A percentile compares a stretch with the other conserved stretches of the same genome.
Evolutionary conservation across 1,139 yeast species (phyloP).

Genomic region (Entelexis paramagnoliae): DNA sequence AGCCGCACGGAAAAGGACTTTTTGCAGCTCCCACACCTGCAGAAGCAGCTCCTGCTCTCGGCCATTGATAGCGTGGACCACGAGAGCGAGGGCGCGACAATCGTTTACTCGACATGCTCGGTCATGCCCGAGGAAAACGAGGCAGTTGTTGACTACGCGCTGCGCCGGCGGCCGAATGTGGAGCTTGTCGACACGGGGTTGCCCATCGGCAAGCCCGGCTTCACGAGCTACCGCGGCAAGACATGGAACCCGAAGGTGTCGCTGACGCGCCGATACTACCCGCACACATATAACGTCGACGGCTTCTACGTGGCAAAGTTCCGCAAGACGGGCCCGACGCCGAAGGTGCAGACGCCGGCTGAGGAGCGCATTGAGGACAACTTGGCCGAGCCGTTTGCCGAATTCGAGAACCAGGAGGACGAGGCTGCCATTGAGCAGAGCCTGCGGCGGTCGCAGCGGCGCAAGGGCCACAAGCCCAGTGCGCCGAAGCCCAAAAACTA

Average conservation of each 20-base stretch:
- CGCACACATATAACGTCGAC: slow-evolving; percentile 96
- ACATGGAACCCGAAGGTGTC: slow-evolving; percentile 68
- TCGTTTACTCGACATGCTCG: slow-evolving; percentile 96
- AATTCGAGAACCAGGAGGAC: slow-evolving; percentile 70
- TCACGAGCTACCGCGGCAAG: slow-evolving; percentile 87
- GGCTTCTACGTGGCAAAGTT: slow-evolving; percentile 97
- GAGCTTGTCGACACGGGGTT: slow-evolving; percentile 90
- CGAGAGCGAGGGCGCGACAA: slow-evolving; percentile 68
- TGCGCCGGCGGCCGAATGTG: slow-evolving; percentile 92
- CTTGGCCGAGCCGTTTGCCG: slow-evolving; percentile 76
- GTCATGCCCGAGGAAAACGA: slow-evolving; percentile 98
- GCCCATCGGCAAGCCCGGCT: slow-evolving; percentile 91
- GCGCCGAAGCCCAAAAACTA: neutral
- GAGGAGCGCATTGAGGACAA: slow-evolving; percentile 64
- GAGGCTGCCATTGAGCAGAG: slow-evolving; percentile 62
- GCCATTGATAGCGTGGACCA: slow-evolving; percentile 98
- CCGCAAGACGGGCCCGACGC: slow-evolving; percentile 79
- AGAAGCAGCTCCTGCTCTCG: slow-evolving; percentile 80
- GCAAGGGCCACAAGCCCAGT: slow-evolving; percentile 58
- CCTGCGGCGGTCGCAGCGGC: slow-evolving; percentile 59
- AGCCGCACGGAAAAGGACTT: slow-evolving; percentile 94
- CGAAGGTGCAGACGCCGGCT: slow-evolving; percentile 80
- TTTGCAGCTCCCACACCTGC: slow-evolving; percentile 91
- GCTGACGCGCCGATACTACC: slow-evolving; percentile 89
- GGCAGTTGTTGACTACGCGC: slow-evolving; percentile 95